Evolutionary conservation across 768 basidiomycete species (phyloP).

Genomic region (Leccinum boreale): DNA sequence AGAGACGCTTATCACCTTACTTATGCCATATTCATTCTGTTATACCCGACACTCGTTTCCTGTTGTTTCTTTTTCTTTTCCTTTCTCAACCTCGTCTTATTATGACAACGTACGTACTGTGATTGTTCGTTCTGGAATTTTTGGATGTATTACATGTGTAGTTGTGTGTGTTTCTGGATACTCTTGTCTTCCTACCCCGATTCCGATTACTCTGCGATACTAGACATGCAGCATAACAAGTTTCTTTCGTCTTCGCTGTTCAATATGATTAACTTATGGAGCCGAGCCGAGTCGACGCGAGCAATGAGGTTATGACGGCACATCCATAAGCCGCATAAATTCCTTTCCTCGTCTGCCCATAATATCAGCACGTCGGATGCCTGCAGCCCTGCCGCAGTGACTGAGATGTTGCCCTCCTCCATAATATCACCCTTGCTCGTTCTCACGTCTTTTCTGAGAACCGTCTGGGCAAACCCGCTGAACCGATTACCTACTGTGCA

Average conservation of each 20-base stretch:
- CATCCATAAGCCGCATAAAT: background rate
- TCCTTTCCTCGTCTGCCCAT: background rate
- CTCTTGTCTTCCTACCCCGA: conserved; percentile 30
- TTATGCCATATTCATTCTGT: conserved; percentile 34
- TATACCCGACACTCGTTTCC: conserved; percentile 30
- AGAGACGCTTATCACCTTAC: conserved; percentile 19
- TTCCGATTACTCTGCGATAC: conserved; percentile 7
- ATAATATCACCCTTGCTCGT: background rate
- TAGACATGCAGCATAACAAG: background rate
- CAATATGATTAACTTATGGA: background rate
- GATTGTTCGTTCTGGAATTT: conserved; percentile 29
- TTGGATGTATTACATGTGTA: conserved; percentile 36
- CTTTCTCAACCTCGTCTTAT: conserved; percentile 12
- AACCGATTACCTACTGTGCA: conserved; percentile 13
- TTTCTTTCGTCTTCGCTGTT: background rate
- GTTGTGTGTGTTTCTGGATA: conserved; percentile 37
- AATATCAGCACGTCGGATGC: conserved; percentile 17
- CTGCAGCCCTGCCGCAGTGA: conserved; percentile 2
- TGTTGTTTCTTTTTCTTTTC: background rate
- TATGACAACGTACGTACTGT: conserved; percentile 18
- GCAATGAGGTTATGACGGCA: background rate
- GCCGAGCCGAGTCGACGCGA: too few relatives aligned
- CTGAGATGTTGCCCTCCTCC: conserved; percentile 18
- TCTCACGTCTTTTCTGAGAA: conserved; percentile 11
- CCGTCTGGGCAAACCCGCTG: conserved; percentile 3